Percentiles rank a stretch among this genome's conserved stretches.
phyloP scores from a whole-genome alignment of 2,329 filamentous ascomycete species.

The Verticillium tricorpus region DNA sequence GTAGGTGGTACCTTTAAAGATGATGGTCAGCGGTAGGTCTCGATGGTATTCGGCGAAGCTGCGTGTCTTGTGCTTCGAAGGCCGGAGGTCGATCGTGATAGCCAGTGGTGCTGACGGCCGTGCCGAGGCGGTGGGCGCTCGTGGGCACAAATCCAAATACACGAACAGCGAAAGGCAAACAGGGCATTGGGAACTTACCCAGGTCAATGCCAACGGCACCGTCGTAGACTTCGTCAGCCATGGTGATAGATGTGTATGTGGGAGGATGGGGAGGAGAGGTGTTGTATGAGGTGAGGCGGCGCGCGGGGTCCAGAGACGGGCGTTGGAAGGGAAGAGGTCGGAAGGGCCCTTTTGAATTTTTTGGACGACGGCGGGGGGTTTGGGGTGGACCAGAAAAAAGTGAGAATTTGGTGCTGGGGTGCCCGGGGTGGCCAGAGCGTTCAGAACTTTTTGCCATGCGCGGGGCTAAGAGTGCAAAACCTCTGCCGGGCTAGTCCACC shows the following conservation, averaged over 20 bases:
- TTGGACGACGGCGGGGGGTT: slow-evolving; percentile 9
- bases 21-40: not conserved
- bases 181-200: slow-evolving; percentile 55
- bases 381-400: slow-evolving; percentile 12
- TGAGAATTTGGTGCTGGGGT: slow-evolving; percentile 10
- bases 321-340: slow-evolving; percentile 9
- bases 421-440: not conserved
- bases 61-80: too few relatives aligned
- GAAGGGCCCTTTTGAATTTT: slow-evolving; percentile 7
- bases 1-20: slow-evolving; percentile 84
- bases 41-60: not conserved
- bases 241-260: slow-evolving; percentile 41
- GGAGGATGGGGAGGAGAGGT: slow-evolving; percentile 13
- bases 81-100: not conserved
- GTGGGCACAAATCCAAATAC: not conserved
- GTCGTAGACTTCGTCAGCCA: slow-evolving; percentile 98
- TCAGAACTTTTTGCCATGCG: slow-evolving; percentile 10
- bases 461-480: not conserved
- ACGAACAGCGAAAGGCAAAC: slow-evolving; percentile 1
- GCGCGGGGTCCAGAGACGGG: slow-evolving; percentile 8
- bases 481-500: not conserved
- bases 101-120: not conserved
- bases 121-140: slow-evolving; percentile 5
- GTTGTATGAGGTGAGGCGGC: slow-evolving; percentile 10
- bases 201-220: slow-evolving; percentile 99